Evolutionary conservation across 2,329 filamentous ascomycete species (phyloP).

Genomic region (Scopulariopsis brevicaulis): DNA sequence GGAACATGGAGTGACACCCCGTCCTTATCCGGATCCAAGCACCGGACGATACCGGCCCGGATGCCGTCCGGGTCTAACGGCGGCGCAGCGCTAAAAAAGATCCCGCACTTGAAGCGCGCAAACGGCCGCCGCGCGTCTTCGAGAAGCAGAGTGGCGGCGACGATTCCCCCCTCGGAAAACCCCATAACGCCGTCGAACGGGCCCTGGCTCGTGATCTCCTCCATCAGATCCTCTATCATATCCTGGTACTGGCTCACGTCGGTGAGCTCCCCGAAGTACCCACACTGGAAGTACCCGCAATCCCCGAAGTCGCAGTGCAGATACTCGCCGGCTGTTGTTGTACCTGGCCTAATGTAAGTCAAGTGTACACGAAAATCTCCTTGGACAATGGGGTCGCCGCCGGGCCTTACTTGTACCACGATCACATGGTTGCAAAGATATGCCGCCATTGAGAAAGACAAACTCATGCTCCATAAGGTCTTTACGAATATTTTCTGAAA

Average conservation of each 20-base stretch:
- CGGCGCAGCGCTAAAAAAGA: slow-evolving; percentile 17
- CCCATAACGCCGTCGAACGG: slow-evolving; percentile 10
- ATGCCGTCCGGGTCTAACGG: slow-evolving; percentile 15
- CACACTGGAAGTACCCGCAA: background rate
- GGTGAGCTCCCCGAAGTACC: background rate
- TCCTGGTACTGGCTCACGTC: background rate
- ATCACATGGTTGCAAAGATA: background rate
- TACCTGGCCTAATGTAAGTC: no score
- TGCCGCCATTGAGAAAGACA: background rate
- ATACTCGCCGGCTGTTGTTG: no score
- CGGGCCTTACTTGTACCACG: no score
- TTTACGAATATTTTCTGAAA: background rate
- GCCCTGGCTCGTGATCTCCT: background rate
- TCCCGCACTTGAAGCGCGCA: slow-evolving; percentile 14
- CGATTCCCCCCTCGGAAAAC: slow-evolving; percentile 17
- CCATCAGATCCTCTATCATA: background rate
- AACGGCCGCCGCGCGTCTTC: slow-evolving; percentile 15
- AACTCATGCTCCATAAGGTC: background rate
- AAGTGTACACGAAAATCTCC: no score
- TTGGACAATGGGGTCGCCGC: background rate
- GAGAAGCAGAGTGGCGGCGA: slow-evolving; percentile 18
- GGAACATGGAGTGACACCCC: slow-evolving; percentile 13
- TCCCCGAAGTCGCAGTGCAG: background rate
- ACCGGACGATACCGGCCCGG: slow-evolving; percentile 9
- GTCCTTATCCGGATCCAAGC: slow-evolving; percentile 13